A percentile compares a stretch with the other conserved stretches of the same genome.
phyloP scores from a whole-genome alignment of 2,329 filamentous ascomycete genomes.

The Talaromyces atroroseus region DNA sequence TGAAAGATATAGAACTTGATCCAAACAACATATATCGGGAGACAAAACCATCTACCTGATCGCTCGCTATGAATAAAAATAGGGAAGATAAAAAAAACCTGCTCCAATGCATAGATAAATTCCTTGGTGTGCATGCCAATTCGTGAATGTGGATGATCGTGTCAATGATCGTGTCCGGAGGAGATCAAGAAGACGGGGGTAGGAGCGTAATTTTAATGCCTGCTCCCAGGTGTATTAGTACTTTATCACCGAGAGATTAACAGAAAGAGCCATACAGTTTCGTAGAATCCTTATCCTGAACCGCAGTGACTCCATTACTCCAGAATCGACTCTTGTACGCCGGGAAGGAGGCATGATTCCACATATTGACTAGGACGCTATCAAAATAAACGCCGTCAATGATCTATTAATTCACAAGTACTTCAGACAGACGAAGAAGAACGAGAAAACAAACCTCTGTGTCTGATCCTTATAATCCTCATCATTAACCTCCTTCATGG shows the following conservation, averaged over 20 bases:
- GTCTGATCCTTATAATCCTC: constrained; percentile 58
- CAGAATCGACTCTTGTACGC: constrained; percentile 43
- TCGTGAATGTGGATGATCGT: too few species aligned
- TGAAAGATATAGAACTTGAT: too few species aligned
- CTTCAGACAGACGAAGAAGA: constrained; percentile 9
- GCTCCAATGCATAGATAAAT: too few species aligned
- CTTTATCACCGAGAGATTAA: not conserved
- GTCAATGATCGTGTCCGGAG: not conserved
- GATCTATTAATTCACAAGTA: not conserved
- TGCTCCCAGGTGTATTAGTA: not conserved
- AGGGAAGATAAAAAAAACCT: too few species aligned
- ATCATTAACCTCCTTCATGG: constrained; percentile 52
- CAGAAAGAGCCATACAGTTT: constrained; percentile 4
- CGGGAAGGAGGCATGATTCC: constrained; percentile 44
- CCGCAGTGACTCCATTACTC: constrained; percentile 16
- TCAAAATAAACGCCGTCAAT: not conserved
- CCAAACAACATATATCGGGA: too few species aligned
- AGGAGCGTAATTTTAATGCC: not conserved
- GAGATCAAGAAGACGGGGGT: not conserved
- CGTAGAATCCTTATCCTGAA: not conserved
- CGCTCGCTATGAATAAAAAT: not conserved
- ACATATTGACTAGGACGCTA: constrained; percentile 46
- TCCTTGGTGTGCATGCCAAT: not conserved
- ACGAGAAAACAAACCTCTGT: constrained; percentile 43
- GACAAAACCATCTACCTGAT: not conserved